A percentile compares a stretch with the other conserved stretches of the same genome.
Conservation (phyloP, 2,329 filamentous ascomycete species). For the Kalaharituber pfeilii region DNA sequence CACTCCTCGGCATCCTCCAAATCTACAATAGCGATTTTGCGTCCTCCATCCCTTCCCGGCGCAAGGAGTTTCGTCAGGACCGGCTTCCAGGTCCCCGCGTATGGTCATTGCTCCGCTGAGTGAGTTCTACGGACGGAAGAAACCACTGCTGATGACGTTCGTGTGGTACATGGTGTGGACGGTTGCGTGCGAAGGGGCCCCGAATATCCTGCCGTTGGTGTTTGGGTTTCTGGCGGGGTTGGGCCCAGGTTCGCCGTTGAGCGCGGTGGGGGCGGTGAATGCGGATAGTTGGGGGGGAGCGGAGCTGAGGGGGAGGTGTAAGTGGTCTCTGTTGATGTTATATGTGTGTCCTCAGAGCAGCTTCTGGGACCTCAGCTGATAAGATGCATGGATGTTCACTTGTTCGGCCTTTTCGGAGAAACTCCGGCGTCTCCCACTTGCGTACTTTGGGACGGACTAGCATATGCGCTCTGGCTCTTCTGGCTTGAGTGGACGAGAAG, state of each 20-base stretch:
- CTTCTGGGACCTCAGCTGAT: too few species aligned
- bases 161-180: conserved; percentile 35
- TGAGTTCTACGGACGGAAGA: conserved; percentile 44
- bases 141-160: conserved; percentile 30
- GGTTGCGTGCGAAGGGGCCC: conserved; percentile 39
- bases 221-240: conserved; percentile 39
- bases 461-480: conserved; percentile 40
- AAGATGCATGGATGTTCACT: conserved; percentile 29
- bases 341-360: background rate
- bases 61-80: too few species aligned
- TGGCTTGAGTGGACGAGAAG: conserved; percentile 45
- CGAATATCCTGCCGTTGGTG: conserved; percentile 36
- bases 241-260: conserved; percentile 38
- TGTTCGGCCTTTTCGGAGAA: conserved; percentile 46
- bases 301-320: conserved; percentile 15
- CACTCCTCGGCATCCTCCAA: conserved; percentile 9
- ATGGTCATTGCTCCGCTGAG: conserved; percentile 50
- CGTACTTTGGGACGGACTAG: conserved; percentile 50
- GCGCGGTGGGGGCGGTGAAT: conserved; percentile 30
- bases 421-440: conserved; percentile 52
- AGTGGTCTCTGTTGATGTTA: background rate
- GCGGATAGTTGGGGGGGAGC: conserved; percentile 27
- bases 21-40: conserved; percentile 17
- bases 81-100: conserved; percentile 48
- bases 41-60: conserved; percentile 15